These are phyloP conservation scores for Helotiales sp. DNA, from an alignment of 2,329 filamentous ascomycete genomes.

Conservation along the genomic window DNA sequence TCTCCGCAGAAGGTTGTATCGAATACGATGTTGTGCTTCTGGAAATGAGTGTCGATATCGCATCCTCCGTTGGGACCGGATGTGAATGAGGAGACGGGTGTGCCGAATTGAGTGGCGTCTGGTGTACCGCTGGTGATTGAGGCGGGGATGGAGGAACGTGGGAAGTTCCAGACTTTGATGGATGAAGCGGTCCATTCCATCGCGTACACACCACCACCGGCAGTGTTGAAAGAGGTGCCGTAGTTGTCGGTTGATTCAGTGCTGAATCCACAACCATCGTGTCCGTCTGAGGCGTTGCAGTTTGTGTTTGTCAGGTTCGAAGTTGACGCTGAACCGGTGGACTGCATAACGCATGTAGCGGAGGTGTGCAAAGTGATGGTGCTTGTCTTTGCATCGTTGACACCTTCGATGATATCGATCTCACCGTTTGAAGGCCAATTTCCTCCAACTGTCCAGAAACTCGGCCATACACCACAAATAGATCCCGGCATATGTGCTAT, in stretches of 20 bases:
- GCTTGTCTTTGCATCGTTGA: slow-evolving; percentile 61
- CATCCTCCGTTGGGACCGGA: slow-evolving; percentile 59
- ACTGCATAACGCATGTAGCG: slow-evolving; percentile 57
- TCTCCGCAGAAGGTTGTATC: slow-evolving; percentile 82
- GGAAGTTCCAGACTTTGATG: slow-evolving; percentile 84
- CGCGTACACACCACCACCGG: slow-evolving; percentile 69
- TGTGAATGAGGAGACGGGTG: slow-evolving; percentile 65
- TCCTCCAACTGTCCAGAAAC: slow-evolving; percentile 55
- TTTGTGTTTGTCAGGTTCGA: slow-evolving; percentile 46
- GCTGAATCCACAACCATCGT: slow-evolving; percentile 59
- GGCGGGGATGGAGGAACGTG: slow-evolving; percentile 60
- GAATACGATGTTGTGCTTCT: slow-evolving; percentile 73
- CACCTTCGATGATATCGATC: slow-evolving; percentile 80
- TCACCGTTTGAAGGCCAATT: slow-evolving; percentile 68
- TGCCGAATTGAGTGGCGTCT: slow-evolving; percentile 67
- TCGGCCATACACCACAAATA: slow-evolving; percentile 60
- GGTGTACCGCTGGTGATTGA: slow-evolving; percentile 63
- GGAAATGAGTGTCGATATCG: slow-evolving; percentile 70
- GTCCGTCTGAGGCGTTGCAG: slow-evolving; percentile 54
- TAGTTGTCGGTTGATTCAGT: slow-evolving; percentile 55
- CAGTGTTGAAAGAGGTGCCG: slow-evolving; percentile 70
- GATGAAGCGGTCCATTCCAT: slow-evolving; percentile 72
- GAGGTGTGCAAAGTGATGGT: slow-evolving; percentile 68
- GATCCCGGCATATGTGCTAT: slow-evolving; percentile 58
- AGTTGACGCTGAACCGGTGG: slow-evolving; percentile 47